Evolutionary conservation across 192 early-diverging fungal species (phyloP), one percentile per base, ranked within the genome.

Genomic region (Spizellomyces sp.): DNA sequence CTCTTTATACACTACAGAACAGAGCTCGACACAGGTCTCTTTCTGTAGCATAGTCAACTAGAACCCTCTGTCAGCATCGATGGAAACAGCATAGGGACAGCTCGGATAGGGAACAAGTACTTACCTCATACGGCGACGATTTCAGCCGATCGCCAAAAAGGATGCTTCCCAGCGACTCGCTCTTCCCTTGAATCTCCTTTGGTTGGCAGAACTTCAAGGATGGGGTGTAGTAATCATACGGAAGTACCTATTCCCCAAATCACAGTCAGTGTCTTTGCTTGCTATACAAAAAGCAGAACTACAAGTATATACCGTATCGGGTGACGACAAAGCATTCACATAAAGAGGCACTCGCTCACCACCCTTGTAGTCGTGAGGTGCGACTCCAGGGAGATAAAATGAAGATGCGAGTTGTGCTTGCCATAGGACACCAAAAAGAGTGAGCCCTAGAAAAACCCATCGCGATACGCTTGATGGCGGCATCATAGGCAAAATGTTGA

Each of bases 71-170:
- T 80, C 86, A 64, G 27, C 27, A 36, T 2, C 27, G 27, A 3
- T 36, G 27, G 27, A 36, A 36, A 36, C 27, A 36, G 27, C 27
- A 36, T 36, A 36, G 27, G 3, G 1, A 36, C 27, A 36, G 27
- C 27, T 36, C 0, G 50, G 14, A 19, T 54, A 54, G 2, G 4
- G 15, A 19, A 19, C 45, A 41, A 47, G 17, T 14, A 42, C 72
- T 79, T 78, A 95, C 89, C 74, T 94, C 75, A 73, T 93, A 94
- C 2, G 81, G 81, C 3, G 95, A 98, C 61, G 81, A 82, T 67
- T 89, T 94, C 68, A 98, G 90, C 48, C 96, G 89, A 67, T 99
- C 95, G 1, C 96, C 96, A 88, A 99, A 96, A 50, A 99, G 76
- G 55, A 97, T 95, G 61, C 88, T 90, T 44, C 96, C 96, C 58